Conservation (phyloP, 768 basidiomycete genomes). For the Mycena capillaripes region DNA sequence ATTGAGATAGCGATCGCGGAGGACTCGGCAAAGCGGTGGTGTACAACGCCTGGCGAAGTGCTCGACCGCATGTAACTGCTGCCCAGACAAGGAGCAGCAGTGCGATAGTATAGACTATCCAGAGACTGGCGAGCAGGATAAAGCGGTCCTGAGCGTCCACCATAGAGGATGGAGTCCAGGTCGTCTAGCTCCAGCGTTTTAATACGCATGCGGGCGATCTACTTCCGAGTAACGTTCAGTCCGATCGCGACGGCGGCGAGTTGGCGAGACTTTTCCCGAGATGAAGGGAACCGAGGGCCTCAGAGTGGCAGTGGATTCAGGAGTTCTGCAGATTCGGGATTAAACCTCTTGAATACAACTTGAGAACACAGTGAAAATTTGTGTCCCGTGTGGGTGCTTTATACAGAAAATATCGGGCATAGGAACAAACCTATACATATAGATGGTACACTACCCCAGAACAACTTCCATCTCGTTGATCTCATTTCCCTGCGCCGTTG, state of each 20-base stretch:
- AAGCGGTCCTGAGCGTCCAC: slow-evolving; percentile 15
- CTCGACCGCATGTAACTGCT: not conserved
- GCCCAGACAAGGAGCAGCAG: slow-evolving; percentile 24
- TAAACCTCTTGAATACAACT: no score
- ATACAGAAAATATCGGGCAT: not conserved
- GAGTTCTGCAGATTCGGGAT: not conserved
- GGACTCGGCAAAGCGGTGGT: slow-evolving; percentile 24
- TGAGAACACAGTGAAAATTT: no score
- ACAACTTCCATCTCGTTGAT: slow-evolving; percentile 86
- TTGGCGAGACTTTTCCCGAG: not conserved
- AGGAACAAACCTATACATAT: not conserved
- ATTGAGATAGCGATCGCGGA: not conserved
- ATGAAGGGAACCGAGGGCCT: slow-evolving; percentile 9
- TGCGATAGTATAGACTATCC: slow-evolving; percentile 30
- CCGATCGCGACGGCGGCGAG: slow-evolving; percentile 2
- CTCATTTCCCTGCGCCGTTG: slow-evolving; percentile 48
- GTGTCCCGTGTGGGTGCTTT: no score
- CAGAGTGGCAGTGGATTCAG: not conserved
- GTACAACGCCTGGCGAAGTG: slow-evolving; percentile 14
- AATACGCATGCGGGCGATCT: slow-evolving; percentile 3
- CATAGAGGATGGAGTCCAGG: not conserved
- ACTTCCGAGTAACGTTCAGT: slow-evolving; percentile 22
- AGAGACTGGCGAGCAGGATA: slow-evolving; percentile 33
- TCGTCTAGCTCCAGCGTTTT: not conserved
- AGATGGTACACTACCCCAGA: slow-evolving; percentile 52